Evolutionary conservation across 75 land plant species (phyloP).

Genomic region (Cryptomeria japonica): DNA sequence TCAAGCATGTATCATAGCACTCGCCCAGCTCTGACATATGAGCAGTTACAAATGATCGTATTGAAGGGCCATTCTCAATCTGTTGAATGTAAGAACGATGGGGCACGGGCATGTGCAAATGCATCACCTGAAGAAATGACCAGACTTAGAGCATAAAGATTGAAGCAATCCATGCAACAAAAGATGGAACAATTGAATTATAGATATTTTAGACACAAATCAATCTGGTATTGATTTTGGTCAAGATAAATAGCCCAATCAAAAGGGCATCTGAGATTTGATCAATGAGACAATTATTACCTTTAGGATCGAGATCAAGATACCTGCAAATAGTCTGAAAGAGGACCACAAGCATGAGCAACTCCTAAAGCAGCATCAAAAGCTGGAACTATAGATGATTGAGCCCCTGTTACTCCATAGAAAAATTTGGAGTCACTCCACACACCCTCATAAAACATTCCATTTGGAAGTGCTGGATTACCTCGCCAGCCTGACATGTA

Average conservation of each 20-base stretch:
- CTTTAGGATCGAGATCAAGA: not conserved
- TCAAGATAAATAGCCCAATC: not conserved
- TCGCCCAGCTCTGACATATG: not conserved
- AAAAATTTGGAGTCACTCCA: not conserved
- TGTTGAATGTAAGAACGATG: slow-evolving; percentile 2
- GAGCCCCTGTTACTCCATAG: slow-evolving; percentile 10
- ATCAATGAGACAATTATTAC: not conserved
- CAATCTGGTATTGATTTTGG: not conserved
- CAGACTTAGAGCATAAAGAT: not conserved
- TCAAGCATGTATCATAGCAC: slow-evolving; percentile 2
- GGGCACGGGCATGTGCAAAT: slow-evolving; percentile 1
- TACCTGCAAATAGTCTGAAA: slow-evolving; percentile 15
- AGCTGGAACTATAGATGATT: slow-evolving; percentile 9
- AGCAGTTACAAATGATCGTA: not conserved
- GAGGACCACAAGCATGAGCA: not conserved
- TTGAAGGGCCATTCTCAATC: not conserved
- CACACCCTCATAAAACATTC: slow-evolving; percentile 13
- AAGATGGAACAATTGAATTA: not conserved
- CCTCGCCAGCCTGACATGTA: slow-evolving; percentile 15
- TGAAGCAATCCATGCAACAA: not conserved
- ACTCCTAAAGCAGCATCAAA: slow-evolving; percentile 15
- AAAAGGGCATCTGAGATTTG: too few species aligned
- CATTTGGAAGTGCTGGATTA: slow-evolving; percentile 11
- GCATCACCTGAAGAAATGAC: slow-evolving; percentile 13
- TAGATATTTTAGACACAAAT: not conserved